These are phyloP conservation scores for Trichoderma aggressivum DNA, from an alignment of 2,329 filamentous ascomycete genomes.

Conservation along the genomic window DNA sequence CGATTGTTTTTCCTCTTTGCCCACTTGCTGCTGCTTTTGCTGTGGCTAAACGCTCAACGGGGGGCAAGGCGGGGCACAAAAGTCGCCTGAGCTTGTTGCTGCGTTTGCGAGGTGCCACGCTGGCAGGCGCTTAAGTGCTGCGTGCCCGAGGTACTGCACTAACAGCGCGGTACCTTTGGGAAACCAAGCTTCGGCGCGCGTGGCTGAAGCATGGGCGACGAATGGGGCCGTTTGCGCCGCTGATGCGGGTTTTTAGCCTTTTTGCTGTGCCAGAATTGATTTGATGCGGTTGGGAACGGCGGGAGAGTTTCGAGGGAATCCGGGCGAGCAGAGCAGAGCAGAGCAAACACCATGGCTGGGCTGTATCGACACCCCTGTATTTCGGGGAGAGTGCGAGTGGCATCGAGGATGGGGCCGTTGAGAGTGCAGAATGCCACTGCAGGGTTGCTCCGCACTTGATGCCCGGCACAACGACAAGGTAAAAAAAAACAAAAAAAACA, in stretches of 20 bases:
- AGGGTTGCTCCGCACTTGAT: constrained; percentile 7
- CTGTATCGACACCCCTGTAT: neutral
- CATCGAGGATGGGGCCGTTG: neutral
- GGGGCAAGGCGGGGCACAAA: neutral
- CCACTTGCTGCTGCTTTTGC: neutral
- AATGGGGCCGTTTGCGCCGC: constrained; percentile 4
- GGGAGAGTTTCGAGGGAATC: neutral
- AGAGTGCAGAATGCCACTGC: neutral
- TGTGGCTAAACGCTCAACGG: constrained; percentile 5
- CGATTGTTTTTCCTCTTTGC: neutral
- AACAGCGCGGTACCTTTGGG: neutral
- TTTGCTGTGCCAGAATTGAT: neutral
- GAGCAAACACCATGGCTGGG: neutral
- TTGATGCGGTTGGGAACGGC: neutral
- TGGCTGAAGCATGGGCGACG: neutral
- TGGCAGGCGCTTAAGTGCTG: neutral
- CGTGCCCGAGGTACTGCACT: neutral
- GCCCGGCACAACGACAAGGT: neutral
- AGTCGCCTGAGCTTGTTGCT: constrained; percentile 2
- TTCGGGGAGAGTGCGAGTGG: too few relatives aligned
- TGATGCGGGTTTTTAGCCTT: neutral
- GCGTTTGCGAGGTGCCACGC: constrained; percentile 10
- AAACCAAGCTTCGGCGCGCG: neutral
- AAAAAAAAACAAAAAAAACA: too few relatives aligned
- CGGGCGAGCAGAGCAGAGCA: neutral